Evolutionary conservation across 2,329 filamentous ascomycete species (phyloP).

Genomic region (Trichoderma sp.): DNA sequence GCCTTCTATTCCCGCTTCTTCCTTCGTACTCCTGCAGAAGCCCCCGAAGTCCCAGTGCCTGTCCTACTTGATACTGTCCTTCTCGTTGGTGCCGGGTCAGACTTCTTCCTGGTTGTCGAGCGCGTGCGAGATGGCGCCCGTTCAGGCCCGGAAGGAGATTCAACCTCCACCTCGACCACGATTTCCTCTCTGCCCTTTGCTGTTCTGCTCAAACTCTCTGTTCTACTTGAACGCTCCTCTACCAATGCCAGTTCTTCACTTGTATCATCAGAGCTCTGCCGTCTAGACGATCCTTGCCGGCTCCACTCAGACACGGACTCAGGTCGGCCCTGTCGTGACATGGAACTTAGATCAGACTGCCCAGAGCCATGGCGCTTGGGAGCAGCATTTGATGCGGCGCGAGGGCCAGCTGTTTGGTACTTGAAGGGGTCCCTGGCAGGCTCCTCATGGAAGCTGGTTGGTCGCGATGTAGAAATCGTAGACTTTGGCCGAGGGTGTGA

Average conservation of each 20-base stretch:
- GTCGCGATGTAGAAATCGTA: conserved; percentile 45
- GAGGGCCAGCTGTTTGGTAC: conserved; percentile 52
- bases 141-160: conserved; percentile 29
- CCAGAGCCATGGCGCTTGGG: conserved; percentile 44
- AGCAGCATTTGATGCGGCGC: conserved; percentile 37
- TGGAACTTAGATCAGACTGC: conserved; percentile 35
- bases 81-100: conserved; percentile 45
- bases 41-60: background rate
- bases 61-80: conserved; percentile 36
- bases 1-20: conserved; percentile 38
- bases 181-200: conserved; percentile 41
- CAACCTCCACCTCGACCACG: conserved; percentile 42
- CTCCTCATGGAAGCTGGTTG: conserved; percentile 39
- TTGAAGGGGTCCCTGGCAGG: conserved; percentile 50
- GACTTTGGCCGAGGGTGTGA: conserved; percentile 47
- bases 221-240: conserved; percentile 24
- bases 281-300: conserved; percentile 35
- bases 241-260: conserved; percentile 37
- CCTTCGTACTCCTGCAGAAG: conserved; percentile 34
- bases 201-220: conserved; percentile 30
- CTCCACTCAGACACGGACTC: conserved; percentile 39
- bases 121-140: conserved; percentile 12
- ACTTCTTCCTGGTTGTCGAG: conserved; percentile 39
- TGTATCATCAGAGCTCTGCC: conserved; percentile 37
- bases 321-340: conserved; percentile 32